These are phyloP conservation scores for Dipodascopsis tothii DNA, from an alignment of 805 yeast genomes.

Conservation along the genomic window DNA sequence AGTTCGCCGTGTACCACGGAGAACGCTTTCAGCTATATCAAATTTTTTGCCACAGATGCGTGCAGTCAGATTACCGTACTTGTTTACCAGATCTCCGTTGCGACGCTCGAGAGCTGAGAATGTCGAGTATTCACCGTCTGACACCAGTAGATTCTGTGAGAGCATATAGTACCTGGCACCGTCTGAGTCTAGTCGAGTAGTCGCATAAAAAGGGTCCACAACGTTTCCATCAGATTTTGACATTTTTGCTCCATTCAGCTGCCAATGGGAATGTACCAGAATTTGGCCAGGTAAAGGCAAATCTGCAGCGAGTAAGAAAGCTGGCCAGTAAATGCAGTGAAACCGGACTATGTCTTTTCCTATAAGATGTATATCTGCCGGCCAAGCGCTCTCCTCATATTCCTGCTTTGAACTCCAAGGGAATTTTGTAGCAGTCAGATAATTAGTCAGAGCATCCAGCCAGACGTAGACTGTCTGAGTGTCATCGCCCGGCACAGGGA, in stretches of 20 bases:
- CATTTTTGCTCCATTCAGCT: slow-evolving; percentile 84
- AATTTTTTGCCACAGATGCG: slow-evolving; percentile 70
- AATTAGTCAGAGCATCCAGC: slow-evolving; percentile 90
- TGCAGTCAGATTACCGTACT: slow-evolving; percentile 70
- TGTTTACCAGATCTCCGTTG: slow-evolving; percentile 56
- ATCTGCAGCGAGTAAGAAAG: slow-evolving; percentile 76
- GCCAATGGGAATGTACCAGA: slow-evolving; percentile 92
- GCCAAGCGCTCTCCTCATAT: slow-evolving; percentile 39
- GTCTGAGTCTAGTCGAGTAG: slow-evolving; percentile 55
- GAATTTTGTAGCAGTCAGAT: slow-evolving; percentile 65
- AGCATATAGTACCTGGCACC: slow-evolving; percentile 62
- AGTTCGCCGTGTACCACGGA: slow-evolving; percentile 27
- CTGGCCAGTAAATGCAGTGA: slow-evolving; percentile 93
- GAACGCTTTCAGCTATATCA: slow-evolving; percentile 32
- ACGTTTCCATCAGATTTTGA: slow-evolving; percentile 89
- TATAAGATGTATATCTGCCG: slow-evolving; percentile 64
- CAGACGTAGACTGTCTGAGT: slow-evolving; percentile 85
- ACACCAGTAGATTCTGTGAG: slow-evolving; percentile 64
- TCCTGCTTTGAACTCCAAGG: slow-evolving; percentile 32
- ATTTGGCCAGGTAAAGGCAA: slow-evolving; percentile 63
- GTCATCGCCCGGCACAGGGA: slow-evolving; percentile 73
- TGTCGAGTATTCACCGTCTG: slow-evolving; percentile 75
- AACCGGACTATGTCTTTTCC: slow-evolving; percentile 89
- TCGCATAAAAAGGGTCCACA: slow-evolving; percentile 74
- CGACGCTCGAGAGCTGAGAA: slow-evolving; percentile 42